A percentile compares a stretch with the other conserved stretches of the same genome.
phyloP scores from a whole-genome alignment of 2,329 filamentous ascomycete species.

The Coniochaeta sp. region DNA sequence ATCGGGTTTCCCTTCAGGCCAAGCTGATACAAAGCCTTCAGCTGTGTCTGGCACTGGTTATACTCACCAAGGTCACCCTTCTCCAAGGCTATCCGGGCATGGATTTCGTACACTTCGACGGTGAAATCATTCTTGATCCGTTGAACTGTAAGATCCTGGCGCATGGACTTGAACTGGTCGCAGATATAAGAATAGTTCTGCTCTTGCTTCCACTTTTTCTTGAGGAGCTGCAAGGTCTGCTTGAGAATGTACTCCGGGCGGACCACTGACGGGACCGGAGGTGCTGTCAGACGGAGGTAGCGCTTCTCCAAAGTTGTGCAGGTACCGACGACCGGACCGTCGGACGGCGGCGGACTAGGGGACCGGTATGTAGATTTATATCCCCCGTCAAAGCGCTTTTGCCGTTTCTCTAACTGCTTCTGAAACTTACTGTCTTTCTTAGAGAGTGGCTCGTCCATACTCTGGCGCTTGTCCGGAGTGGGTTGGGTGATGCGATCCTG shows the following conservation, averaged over 20 bases:
- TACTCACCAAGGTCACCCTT: conserved; percentile 99
- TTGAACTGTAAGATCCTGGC: conserved; percentile 96
- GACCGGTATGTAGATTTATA: conserved; percentile 50
- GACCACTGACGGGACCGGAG: conserved; percentile 81
- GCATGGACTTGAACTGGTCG: conserved; percentile 98
- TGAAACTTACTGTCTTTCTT: conserved; percentile 77
- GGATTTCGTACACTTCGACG: conserved; percentile 92
- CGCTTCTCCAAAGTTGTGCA: conserved; percentile 82
- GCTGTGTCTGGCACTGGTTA: conserved; percentile 99
- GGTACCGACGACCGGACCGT: conserved; percentile 75
- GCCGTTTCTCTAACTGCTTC: conserved; percentile 79
- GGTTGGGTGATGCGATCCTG: conserved; percentile 70
- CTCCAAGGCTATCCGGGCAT: conserved; percentile 93
- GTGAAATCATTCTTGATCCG: conserved; percentile 96
- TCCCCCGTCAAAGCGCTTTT: conserved; percentile 72
- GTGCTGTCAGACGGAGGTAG: conserved; percentile 87
- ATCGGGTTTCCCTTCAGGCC: conserved; percentile 81
- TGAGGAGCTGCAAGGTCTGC: conserved; percentile 79
- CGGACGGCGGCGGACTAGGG: conserved; percentile 47
- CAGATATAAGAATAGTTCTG: conserved; percentile 96
- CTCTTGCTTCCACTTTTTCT: conserved; percentile 90
- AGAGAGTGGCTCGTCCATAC: conserved; percentile 30
- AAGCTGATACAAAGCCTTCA: conserved; percentile 83
- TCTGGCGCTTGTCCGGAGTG: conserved; percentile 34
- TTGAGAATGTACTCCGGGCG: conserved; percentile 74